A percentile compares a stretch with the other conserved stretches of the same genome.
phyloP scores from a whole-genome alignment of 495 filamentous ascomycete genomes.

The Aspergillus funiculosus region DNA sequence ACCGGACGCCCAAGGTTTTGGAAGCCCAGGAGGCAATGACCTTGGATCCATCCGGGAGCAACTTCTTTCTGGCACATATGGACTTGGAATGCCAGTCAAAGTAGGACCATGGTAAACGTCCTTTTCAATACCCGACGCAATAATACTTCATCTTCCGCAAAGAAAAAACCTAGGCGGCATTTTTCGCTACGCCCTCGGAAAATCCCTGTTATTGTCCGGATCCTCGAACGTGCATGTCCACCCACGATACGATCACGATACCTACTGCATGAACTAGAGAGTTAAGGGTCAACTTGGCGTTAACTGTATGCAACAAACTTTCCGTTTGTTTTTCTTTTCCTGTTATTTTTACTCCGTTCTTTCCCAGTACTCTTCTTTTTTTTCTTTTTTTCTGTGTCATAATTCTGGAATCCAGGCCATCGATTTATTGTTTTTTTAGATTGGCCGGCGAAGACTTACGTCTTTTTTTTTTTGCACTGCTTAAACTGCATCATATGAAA shows the following conservation, averaged over 20 bases:
- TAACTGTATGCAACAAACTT: slow-evolving; percentile 38
- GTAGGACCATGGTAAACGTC: slow-evolving; percentile 63
- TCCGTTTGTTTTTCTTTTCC: slow-evolving; percentile 22
- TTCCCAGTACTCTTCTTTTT: slow-evolving; percentile 14
- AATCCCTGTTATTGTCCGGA: slow-evolving; percentile 21
- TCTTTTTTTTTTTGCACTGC: slow-evolving; percentile 3
- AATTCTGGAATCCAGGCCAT: slow-evolving; percentile 13
- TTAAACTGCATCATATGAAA: slow-evolving; percentile 4
- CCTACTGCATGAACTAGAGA: slow-evolving; percentile 45
- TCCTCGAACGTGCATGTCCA: slow-evolving; percentile 33
- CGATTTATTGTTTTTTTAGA: slow-evolving; percentile 16
- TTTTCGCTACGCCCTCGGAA: slow-evolving; percentile 14
- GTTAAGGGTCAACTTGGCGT: slow-evolving; percentile 42
- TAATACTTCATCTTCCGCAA: slow-evolving; percentile 12
- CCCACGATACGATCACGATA: slow-evolving; percentile 46
- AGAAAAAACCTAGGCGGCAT: slow-evolving; percentile 8
- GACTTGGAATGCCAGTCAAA: slow-evolving; percentile 59
- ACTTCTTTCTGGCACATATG: slow-evolving; percentile 71
- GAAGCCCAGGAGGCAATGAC: slow-evolving; percentile 40
- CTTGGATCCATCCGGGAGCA: slow-evolving; percentile 69
- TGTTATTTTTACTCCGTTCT: slow-evolving; percentile 5
- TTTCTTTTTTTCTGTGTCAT: slow-evolving; percentile 17
- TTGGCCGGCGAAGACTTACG: slow-evolving; percentile 9
- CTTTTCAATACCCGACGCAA: slow-evolving; percentile 12
- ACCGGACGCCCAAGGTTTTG: slow-evolving; percentile 40